Percentiles rank a stretch among this genome's conserved stretches.
Conservation (phyloP, 768 basidiomycete species). For the Pleurotus salmoneostramineus region DNA sequence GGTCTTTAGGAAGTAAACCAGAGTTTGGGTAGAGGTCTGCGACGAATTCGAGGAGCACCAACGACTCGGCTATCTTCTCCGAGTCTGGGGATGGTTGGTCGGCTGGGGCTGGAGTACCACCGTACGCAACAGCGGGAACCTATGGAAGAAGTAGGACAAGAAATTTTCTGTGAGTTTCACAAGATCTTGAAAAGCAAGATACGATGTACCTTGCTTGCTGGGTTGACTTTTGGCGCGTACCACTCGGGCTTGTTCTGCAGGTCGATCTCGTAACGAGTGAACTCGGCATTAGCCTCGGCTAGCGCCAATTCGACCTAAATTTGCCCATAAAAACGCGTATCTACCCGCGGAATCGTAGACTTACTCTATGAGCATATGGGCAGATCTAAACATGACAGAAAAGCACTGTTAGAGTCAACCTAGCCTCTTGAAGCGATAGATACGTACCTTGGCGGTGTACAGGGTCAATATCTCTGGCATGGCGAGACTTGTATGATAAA, state of each 20-base stretch:
- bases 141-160: slow-evolving; percentile 11
- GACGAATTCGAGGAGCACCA: slow-evolving; percentile 63
- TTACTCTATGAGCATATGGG: slow-evolving; percentile 1
- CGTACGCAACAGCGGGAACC: slow-evolving; percentile 61
- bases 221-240: slow-evolving; percentile 65
- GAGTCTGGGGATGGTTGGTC: slow-evolving; percentile 58
- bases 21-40: slow-evolving; percentile 53
- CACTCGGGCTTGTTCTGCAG: slow-evolving; percentile 64
- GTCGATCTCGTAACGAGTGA: slow-evolving; percentile 53
- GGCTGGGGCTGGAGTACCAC: slow-evolving; percentile 52
- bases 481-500: not conserved
- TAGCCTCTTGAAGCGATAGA: no score
- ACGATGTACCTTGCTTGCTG: slow-evolving; percentile 54
- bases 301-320: slow-evolving; percentile 57
- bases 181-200: slow-evolving; percentile 4
- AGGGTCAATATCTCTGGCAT: slow-evolving; percentile 5
- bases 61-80: slow-evolving; percentile 59
- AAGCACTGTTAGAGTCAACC: no score
- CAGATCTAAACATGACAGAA: not conserved
- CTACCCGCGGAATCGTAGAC: not conserved
- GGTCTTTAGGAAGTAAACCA: slow-evolving; percentile 48
- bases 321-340: not conserved
- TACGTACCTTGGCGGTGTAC: not conserved
- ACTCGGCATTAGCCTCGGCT: slow-evolving; percentile 46
- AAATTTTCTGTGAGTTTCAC: not conserved